A percentile compares a stretch with the other conserved stretches of the same genome.
Conservation (phyloP, 352 stramenopile genomes). For the Phytopythium boreale region DNA sequence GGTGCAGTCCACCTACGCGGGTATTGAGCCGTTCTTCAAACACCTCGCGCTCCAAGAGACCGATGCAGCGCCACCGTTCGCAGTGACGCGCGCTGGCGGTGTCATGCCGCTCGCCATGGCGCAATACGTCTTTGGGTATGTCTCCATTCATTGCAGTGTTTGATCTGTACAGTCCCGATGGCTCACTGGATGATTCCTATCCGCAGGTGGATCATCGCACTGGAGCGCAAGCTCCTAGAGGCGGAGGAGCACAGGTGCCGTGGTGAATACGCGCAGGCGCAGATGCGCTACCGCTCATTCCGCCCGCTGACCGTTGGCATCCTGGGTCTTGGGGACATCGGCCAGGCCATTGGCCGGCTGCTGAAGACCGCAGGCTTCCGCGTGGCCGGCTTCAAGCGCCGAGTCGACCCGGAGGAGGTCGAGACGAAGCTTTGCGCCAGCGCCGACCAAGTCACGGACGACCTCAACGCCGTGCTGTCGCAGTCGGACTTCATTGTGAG, state of each 20-base stretch:
- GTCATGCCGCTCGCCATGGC: constrained; percentile 46
- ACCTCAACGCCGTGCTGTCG: constrained; percentile 41
- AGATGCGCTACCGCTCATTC: constrained; percentile 39
- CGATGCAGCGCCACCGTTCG: constrained; percentile 19
- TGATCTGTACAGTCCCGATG: not conserved
- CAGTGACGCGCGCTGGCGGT: constrained; percentile 35
- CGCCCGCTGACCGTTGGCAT: constrained; percentile 48
- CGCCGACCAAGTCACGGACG: constrained; percentile 37
- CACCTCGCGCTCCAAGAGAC: constrained; percentile 4
- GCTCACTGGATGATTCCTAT: not conserved
- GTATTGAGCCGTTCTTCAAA: constrained; percentile 40
- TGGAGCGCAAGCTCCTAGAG: constrained; percentile 44
- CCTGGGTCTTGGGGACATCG: constrained; percentile 58
- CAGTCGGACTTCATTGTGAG: constrained; percentile 80
- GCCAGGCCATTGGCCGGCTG: constrained; percentile 47
- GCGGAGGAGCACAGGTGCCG: constrained; percentile 29
- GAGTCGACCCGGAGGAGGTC: constrained; percentile 20
- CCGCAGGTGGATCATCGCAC: constrained; percentile 25
- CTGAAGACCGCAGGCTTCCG: constrained; percentile 56
- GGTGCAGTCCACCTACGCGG: constrained; percentile 50
- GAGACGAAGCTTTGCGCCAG: constrained; percentile 15
- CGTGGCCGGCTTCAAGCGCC: constrained; percentile 67
- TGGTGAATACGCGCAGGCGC: constrained; percentile 26
- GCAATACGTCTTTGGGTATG: constrained; percentile 44
- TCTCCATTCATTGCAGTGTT: not conserved